These are phyloP conservation scores for Pyricularia sp. DNA, from an alignment of 2,329 filamentous ascomycete genomes.

Conservation along the genomic window DNA sequence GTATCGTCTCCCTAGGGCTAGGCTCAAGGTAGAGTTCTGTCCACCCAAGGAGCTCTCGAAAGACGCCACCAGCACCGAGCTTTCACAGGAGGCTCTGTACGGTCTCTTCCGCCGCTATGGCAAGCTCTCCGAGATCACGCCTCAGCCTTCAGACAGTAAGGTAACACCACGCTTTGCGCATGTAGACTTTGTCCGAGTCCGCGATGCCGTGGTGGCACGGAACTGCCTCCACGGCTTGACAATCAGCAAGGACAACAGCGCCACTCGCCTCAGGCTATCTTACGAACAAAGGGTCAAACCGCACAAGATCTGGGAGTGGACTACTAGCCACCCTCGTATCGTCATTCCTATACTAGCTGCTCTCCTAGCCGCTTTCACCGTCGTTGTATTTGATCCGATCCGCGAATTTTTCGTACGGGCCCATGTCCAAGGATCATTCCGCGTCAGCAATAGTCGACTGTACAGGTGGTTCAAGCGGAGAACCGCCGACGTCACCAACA, in stretches of 20 bases:
- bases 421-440: slow-evolving; percentile 71
- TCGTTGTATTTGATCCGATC: slow-evolving; percentile 88
- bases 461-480: slow-evolving; percentile 77
- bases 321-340: slow-evolving; percentile 76
- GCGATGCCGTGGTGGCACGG: slow-evolving; percentile 77
- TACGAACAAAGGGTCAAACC: slow-evolving; percentile 73
- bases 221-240: slow-evolving; percentile 86
- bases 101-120: slow-evolving; percentile 83
- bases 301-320: slow-evolving; percentile 79
- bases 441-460: slow-evolving; percentile 61
- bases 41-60: slow-evolving; percentile 52
- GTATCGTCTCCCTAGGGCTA: slow-evolving; percentile 66
- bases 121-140: slow-evolving; percentile 76
- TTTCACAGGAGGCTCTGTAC: slow-evolving; percentile 82
- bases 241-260: slow-evolving; percentile 65
- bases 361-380: slow-evolving; percentile 70
- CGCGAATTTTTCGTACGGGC: slow-evolving; percentile 86
- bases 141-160: slow-evolving; percentile 81
- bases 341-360: slow-evolving; percentile 78
- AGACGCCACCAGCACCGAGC: slow-evolving; percentile 55
- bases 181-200: slow-evolving; percentile 64
- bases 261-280: slow-evolving; percentile 58
- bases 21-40: slow-evolving; percentile 78
- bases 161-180: slow-evolving; percentile 70
- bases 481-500: slow-evolving; percentile 47